Conservation (phyloP, 768 basidiomycete species). For the Solioccasus polychromus region DNA sequence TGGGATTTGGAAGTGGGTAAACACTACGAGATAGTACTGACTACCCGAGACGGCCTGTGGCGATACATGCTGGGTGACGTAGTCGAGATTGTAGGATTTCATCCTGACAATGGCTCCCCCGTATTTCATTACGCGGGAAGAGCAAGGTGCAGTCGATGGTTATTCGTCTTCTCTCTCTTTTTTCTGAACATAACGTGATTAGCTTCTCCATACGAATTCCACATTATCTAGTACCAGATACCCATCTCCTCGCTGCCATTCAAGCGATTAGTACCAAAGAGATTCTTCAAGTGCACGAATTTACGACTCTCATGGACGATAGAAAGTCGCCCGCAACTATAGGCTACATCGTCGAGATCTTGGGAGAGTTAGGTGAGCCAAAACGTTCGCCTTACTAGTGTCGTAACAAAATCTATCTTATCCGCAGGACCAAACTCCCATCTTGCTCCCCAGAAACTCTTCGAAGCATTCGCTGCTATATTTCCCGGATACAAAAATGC, state of each 20-base stretch:
- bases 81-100: slow-evolving; percentile 14
- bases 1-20: slow-evolving; percentile 8
- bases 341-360: slow-evolving; percentile 12
- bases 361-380: slow-evolving; percentile 2
- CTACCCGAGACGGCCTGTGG: slow-evolving; percentile 18
- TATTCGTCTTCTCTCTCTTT: no score
- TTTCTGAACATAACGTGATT: no score
- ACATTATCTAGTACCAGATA: slow-evolving; percentile 1
- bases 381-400: no score
- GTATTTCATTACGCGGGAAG: slow-evolving; percentile 11
- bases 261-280: slow-evolving; percentile 3
- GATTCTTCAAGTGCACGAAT: slow-evolving; percentile 4
- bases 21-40: slow-evolving; percentile 9
- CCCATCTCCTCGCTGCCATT: slow-evolving; percentile 4
- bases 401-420: no score
- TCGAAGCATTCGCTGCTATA: slow-evolving; percentile 1
- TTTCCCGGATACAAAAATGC: neutral
- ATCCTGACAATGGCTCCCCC: slow-evolving; percentile 3
- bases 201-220: slow-evolving; percentile 4
- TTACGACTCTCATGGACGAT: slow-evolving; percentile 9
- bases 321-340: slow-evolving; percentile 9
- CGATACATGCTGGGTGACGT: slow-evolving; percentile 15
- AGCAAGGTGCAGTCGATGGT: no score
- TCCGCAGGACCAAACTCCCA: no score
- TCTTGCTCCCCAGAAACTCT: neutral